phyloP scores from a whole-genome alignment of 148 eudicot species.

The Cornus kousa region DNA sequence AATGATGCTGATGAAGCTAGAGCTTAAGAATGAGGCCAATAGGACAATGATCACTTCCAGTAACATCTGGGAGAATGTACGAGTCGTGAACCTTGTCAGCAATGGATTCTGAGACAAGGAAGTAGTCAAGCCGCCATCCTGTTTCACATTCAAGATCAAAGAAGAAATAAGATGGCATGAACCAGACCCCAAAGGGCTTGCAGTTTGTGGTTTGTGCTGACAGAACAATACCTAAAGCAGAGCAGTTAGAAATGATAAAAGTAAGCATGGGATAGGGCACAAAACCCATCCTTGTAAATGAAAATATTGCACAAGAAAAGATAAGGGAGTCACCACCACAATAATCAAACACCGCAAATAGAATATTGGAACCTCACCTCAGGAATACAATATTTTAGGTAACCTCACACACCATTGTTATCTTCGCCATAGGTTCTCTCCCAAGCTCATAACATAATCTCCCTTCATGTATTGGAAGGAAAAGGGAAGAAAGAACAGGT shows the following conservation, averaged over 20 bases:
- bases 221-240: neutral
- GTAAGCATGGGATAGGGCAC: neutral
- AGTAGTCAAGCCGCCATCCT: constrained; percentile 99
- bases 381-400: neutral
- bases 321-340: neutral
- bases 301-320: neutral
- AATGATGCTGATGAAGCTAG: constrained; percentile 15
- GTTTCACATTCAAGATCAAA: constrained; percentile 20
- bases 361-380: neutral
- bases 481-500: no score
- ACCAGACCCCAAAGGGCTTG: neutral
- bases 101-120: constrained; percentile 68
- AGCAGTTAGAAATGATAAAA: neutral
- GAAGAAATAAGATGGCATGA: neutral
- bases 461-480: no score
- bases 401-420: neutral
- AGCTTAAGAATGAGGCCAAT: constrained; percentile 78
- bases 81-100: constrained; percentile 76
- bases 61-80: constrained; percentile 82
- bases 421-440: no score
- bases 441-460: no score
- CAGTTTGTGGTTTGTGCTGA: neutral
- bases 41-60: constrained; percentile 94
- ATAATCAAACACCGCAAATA: neutral
- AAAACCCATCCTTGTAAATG: neutral